Conservation (phyloP, 2,329 filamentous ascomycete species). For the Trichoderma oligosporum region DNA sequence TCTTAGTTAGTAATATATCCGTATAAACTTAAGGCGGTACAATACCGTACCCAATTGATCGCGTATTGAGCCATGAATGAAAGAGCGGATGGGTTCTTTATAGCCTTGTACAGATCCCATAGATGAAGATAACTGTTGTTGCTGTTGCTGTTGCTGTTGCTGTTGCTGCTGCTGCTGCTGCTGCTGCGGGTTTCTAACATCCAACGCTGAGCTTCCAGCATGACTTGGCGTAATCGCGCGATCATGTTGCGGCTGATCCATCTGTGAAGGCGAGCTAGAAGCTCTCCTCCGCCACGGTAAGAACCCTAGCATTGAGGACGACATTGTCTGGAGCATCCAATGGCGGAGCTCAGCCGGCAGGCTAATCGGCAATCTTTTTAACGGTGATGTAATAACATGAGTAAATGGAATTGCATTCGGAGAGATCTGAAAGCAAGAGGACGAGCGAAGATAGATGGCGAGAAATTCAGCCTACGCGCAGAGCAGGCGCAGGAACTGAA, state of each 20-base stretch:
- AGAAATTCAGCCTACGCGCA: not conserved
- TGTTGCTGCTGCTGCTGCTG: conserved; percentile 25
- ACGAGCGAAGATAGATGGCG: not conserved
- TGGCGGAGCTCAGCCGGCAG: conserved; percentile 13
- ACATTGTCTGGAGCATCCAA: conserved; percentile 38
- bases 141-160: too few species aligned
- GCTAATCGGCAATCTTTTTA: conserved; percentile 22
- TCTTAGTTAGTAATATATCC: conserved; percentile 13
- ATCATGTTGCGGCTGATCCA: conserved; percentile 27
- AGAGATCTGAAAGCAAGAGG: not conserved
- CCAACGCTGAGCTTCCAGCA: conserved; percentile 22
- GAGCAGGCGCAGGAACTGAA: not conserved
- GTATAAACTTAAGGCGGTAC: not conserved
- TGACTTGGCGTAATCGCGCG: conserved; percentile 29
- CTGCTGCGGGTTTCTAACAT: conserved; percentile 22
- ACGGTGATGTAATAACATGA: conserved; percentile 26
- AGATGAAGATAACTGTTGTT: conserved; percentile 40
- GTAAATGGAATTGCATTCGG: not conserved
- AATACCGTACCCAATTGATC: conserved; percentile 52
- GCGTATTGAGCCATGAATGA: conserved; percentile 63
- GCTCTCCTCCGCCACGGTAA: conserved; percentile 46
- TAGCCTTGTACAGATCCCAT: conserved; percentile 38
- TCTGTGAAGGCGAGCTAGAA: conserved; percentile 36
- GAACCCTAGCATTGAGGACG: conserved; percentile 45
- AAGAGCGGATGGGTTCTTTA: conserved; percentile 67